Percentiles rank a stretch among this genome's conserved stretches.
Conservation (phyloP, 2,329 filamentous ascomycete species). For the Penicillium brevicompactum region DNA sequence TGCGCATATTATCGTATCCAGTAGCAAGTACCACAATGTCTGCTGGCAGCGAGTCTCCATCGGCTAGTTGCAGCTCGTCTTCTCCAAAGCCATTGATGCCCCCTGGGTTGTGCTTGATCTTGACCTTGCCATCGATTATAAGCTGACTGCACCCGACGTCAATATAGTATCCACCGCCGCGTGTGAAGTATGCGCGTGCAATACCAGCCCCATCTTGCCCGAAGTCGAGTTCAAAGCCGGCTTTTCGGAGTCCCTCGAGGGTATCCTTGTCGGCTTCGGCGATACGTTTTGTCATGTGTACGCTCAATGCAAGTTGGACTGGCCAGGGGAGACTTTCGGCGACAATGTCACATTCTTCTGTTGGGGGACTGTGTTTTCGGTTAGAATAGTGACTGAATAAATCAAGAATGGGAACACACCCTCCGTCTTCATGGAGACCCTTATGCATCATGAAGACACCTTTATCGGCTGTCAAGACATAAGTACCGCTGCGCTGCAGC, state of each 20-base stretch:
- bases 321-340: constrained; percentile 51
- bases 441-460: constrained; percentile 49
- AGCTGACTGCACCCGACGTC: constrained; percentile 58
- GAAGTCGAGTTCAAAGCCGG: constrained; percentile 49
- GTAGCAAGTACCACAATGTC: constrained; percentile 67
- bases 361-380: constrained; percentile 41
- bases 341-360: constrained; percentile 55
- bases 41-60: constrained; percentile 59
- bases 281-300: constrained; percentile 46
- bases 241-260: constrained; percentile 49
- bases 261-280: constrained; percentile 45
- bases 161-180: constrained; percentile 62
- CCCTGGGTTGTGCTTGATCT: constrained; percentile 58
- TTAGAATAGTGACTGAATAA: not conserved
- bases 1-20: constrained; percentile 69
- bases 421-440: constrained; percentile 50
- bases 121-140: constrained; percentile 62
- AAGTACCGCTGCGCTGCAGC: constrained; percentile 56
- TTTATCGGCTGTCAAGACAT: constrained; percentile 50
- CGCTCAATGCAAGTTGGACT: constrained; percentile 50
- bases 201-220: constrained; percentile 46
- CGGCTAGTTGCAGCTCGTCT: constrained; percentile 51
- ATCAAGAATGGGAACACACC: constrained; percentile 20
- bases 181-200: constrained; percentile 47
- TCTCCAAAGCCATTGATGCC: constrained; percentile 57